A percentile compares a stretch with the other conserved stretches of the same genome.
Evolutionary conservation across 1,139 yeast species (phyloP).

Genomic region (Ogataea hybrid): DNA sequence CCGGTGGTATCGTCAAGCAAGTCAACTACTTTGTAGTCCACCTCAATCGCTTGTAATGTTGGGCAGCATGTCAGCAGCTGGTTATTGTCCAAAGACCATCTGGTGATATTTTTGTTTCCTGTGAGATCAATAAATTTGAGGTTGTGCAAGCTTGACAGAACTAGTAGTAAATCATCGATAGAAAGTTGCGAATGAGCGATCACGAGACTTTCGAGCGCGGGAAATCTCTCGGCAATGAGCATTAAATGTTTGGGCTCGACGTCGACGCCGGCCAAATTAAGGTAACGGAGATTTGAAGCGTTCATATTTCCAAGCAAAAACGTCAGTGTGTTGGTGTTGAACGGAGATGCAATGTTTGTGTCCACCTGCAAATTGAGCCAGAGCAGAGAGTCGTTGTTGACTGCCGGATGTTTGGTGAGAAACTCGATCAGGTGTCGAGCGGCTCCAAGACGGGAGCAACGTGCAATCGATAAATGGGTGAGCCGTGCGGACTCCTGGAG

Average conservation of each 20-base stretch:
- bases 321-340: conserved; percentile 57
- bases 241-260: conserved; percentile 52
- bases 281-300: conserved; percentile 47
- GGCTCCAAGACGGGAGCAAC: conserved; percentile 69
- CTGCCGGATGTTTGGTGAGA: conserved; percentile 70
- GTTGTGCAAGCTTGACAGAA: conserved; percentile 12
- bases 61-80: conserved; percentile 42
- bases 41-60: conserved; percentile 39
- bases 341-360: conserved; percentile 61
- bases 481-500: conserved; percentile 55
- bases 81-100: conserved; percentile 54
- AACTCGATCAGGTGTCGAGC: conserved; percentile 73
- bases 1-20: conserved; percentile 36
- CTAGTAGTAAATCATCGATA: conserved; percentile 22
- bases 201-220: conserved; percentile 54
- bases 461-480: conserved; percentile 76
- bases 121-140: conserved; percentile 50
- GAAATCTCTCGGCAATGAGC: conserved; percentile 54
- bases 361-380: conserved; percentile 83
- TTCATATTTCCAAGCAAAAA: conserved; percentile 52
- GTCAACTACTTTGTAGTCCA: conserved; percentile 38
- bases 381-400: conserved; percentile 48
- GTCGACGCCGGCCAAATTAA: conserved; percentile 78
- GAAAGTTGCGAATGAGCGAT: conserved; percentile 29
- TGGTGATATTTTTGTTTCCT: conserved; percentile 45